Percentiles rank a stretch among this genome's conserved stretches.
phyloP scores from a whole-genome alignment of 805 yeast genomes.

The Torulaspora franciscae region DNA sequence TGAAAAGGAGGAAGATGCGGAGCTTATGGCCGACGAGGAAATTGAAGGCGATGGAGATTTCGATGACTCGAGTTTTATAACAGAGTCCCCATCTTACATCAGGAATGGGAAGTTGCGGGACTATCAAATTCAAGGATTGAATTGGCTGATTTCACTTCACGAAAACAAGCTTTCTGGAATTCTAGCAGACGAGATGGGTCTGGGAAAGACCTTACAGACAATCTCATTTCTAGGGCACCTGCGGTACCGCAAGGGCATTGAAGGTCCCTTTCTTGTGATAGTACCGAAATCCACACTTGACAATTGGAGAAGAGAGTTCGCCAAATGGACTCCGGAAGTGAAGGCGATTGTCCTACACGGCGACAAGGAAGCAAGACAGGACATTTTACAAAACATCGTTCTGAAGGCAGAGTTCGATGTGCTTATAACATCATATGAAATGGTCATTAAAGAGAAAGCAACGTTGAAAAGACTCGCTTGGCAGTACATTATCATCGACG shows the following conservation, averaged over 20 bases:
- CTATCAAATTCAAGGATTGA: constrained; percentile 90
- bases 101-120: constrained; percentile 72
- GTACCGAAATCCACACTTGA: constrained; percentile 95
- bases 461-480: constrained; percentile 76
- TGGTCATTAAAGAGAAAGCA: constrained; percentile 85
- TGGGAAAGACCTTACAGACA: constrained; percentile 94
- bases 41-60: constrained; percentile 43
- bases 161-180: constrained; percentile 90
- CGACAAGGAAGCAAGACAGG: constrained; percentile 69
- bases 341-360: constrained; percentile 84
- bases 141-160: constrained; percentile 86
- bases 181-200: constrained; percentile 97
- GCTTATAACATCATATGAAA: constrained; percentile 84
- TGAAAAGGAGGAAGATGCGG: constrained; percentile 95
- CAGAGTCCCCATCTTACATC: constrained; percentile 78
- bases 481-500: constrained; percentile 93
- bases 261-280: constrained; percentile 86
- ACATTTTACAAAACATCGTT: constrained; percentile 53
- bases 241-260: constrained; percentile 67
- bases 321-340: constrained; percentile 94
- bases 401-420: constrained; percentile 82
- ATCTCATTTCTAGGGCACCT: constrained; percentile 86
- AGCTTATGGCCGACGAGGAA: constrained; percentile 77
- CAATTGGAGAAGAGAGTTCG: constrained; percentile 94
- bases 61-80: constrained; percentile 61